Percentiles rank a stretch among this genome's conserved stretches.
Conservation (phyloP, 495 filamentous ascomycete species). For the Annulohypoxylon moriforme region DNA sequence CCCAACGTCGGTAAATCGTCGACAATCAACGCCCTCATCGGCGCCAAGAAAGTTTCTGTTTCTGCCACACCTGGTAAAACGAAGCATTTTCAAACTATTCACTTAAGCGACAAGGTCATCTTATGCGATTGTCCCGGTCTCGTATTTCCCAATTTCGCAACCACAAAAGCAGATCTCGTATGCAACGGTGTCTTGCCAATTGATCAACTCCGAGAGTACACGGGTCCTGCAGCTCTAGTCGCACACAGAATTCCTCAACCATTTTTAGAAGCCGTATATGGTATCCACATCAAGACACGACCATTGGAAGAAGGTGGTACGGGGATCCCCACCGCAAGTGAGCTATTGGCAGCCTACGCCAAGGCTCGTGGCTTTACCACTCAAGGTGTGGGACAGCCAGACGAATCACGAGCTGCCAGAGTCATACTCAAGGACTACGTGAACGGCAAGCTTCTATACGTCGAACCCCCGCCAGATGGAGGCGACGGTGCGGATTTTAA, state of each 20-base stretch:
- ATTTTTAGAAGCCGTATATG: constrained; percentile 92
- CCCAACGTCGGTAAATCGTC: constrained; percentile 99
- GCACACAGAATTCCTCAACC: constrained; percentile 88
- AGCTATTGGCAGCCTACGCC: constrained; percentile 88
- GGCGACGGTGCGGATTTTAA: constrained; percentile 85
- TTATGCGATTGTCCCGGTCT: constrained; percentile 99
- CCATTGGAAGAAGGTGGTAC: constrained; percentile 94
- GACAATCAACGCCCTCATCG: constrained; percentile 97
- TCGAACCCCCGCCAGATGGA: constrained; percentile 83
- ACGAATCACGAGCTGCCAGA: constrained; percentile 91
- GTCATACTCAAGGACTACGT: constrained; percentile 97
- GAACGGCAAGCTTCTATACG: constrained; percentile 92
- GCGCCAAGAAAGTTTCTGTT: constrained; percentile 98
- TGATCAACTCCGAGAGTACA: constrained; percentile 95
- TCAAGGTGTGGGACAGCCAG: constrained; percentile 86
- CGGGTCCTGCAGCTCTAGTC: constrained; percentile 87
- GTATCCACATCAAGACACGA: constrained; percentile 84
- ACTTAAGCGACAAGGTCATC: constrained; percentile 86
- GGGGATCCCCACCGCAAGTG: constrained; percentile 86
- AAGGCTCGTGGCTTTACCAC: constrained; percentile 89
- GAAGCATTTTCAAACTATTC: constrained; percentile 99
- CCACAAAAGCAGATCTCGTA: constrained; percentile 95
- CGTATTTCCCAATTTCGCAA: constrained; percentile 98
- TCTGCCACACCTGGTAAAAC: constrained; percentile 98
- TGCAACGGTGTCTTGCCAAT: constrained; percentile 96